Base-by-base conservation (phyloP, 371 early-diverging fungal genomes). In the Sporodiniella umbellata region DNA sequence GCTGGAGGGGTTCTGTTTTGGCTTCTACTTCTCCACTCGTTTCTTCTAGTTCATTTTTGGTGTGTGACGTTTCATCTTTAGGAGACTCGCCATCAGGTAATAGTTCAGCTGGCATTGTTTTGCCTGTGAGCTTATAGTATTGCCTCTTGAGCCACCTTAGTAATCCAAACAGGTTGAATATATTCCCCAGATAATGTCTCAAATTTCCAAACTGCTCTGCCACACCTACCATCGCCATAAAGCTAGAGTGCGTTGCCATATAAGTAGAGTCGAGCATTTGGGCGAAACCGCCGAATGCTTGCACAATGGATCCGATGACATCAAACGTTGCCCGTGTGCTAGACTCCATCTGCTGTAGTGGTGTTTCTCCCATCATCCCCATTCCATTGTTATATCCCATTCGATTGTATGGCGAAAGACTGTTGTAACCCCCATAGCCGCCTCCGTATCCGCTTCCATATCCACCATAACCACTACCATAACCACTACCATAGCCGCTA, bases 201-300 rank as follows among this genome's bases (percentile, higher is more conserved):
- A 96, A 62, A 53, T 84, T 72, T 7, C 94, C 92, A 53, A 98
- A 87, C 68, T 98, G 97, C 54, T 98, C 98, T n/a, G 92, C 94
- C 11, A 98, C 94, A 31, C 95, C 97, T 4, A 96, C 84, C 86
- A 96, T 93, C 22, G 96, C 96, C 96, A 96, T 96, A 53, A 96
- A 96, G 18, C 91, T 90, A 7, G 95, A 93, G 64, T 95, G 95
- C 0, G 98, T 96, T 8, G 97, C 96, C 81, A 93, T 89, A 64
- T 90, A 94, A 1, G 98, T 97, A 0, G 94, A 93, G 46, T 96
- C 98, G 18, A 98, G 81, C 98, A 98, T 96, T 54, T 94, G 94
- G 8, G 95, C 86, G 72, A 98, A 93, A 4, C 97, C 97, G 14
- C 93, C 95, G 80, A 98, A 96, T 0, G 97, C 92, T 38, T 93